Evolutionary conservation across 805 yeast species (phyloP), one percentile per base, ranked within the genome.

Genomic region (Limtongia smithiae): DNA sequence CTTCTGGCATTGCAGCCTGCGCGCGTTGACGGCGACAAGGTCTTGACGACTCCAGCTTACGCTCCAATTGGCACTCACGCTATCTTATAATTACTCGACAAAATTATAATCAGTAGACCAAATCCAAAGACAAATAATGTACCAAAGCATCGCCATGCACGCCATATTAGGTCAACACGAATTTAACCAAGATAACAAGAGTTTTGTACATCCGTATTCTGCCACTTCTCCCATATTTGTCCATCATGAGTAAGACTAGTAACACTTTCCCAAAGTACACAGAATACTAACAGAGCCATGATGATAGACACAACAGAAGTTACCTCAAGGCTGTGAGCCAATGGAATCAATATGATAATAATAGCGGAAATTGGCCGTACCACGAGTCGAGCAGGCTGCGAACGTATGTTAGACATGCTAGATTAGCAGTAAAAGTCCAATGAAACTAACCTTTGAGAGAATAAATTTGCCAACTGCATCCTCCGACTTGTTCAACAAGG

Each of bases 401-500:
- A 22, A 11, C 17, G 17, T 28, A 30, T 7, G 25, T 40, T n/a
- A n/a, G n/a, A 6, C n/a, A 17, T 28, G 25, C 22, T 17, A 37
- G 1, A 4, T 3, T 12, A 2, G 12, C n/a, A n/a, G n/a, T 8
- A 25, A 7, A 22, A 17, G 7, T 15, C 32, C 9, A 25, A 25
- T 8, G 20, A 15, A 20, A 20, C 43, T 4, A 11, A 40, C 43
- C 43, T 41, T 41, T 9, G 45, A 21, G 21, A 41, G 38, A 12
- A 32, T 12, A 7, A 41, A 32, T 4, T 17, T 17, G 12, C 41
- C 41, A 14, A 36, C 33, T 20, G 9, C 35, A 44, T 36, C 41
- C 17, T 36, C 24, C 2, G 76, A 68, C 41, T 66, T 67, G 60
- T 79, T 83, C 1, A 71, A 46, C 4, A 69, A 47, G 0, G 80